These are phyloP conservation scores for Rhizopogon salebrosus DNA, from an alignment of 768 basidiomycete genomes.

Conservation along the genomic window DNA sequence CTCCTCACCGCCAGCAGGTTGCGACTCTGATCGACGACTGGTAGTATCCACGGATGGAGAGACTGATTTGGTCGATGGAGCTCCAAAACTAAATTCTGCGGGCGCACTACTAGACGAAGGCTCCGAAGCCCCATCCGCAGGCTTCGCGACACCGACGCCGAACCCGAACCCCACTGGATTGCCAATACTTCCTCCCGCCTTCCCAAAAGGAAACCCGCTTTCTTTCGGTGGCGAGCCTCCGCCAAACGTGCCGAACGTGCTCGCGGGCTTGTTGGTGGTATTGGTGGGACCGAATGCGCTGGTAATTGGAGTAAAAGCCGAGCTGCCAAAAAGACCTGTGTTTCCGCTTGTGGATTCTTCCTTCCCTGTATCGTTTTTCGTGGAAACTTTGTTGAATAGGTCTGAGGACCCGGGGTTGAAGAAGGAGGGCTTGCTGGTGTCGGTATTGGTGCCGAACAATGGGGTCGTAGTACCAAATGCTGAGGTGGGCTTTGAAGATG, in stretches of 20 bases:
- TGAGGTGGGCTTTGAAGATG: constrained; percentile 16
- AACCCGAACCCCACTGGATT: constrained; percentile 63
- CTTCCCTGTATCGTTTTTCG: constrained; percentile 13
- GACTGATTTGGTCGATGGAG: constrained; percentile 12
- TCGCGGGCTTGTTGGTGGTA: constrained; percentile 18
- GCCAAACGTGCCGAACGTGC: constrained; percentile 20
- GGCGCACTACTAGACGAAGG: constrained; percentile 4
- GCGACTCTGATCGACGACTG: constrained; percentile 25
- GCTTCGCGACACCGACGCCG: constrained; percentile 15
- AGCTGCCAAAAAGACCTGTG: constrained; percentile 15
- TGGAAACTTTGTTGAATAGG: neutral
- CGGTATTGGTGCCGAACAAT: constrained; percentile 18
- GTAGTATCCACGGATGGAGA: constrained; percentile 20
- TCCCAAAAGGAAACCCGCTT: constrained; percentile 24
- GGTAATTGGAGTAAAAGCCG: constrained; percentile 7
- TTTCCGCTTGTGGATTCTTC: neutral
- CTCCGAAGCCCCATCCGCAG: constrained; percentile 15
- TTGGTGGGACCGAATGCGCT: constrained; percentile 15
- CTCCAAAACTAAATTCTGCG: constrained; percentile 21
- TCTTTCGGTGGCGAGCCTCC: constrained; percentile 21
- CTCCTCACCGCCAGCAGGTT: constrained; percentile 28
- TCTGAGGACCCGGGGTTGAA: constrained; percentile 9
- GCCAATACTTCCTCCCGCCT: constrained; percentile 44
- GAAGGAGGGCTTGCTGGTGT: constrained; percentile 9
- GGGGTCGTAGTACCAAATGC: constrained; percentile 17